phyloP scores from a whole-genome alignment of 106 monocot genomes.

The Dioscorea zingiberensis region DNA sequence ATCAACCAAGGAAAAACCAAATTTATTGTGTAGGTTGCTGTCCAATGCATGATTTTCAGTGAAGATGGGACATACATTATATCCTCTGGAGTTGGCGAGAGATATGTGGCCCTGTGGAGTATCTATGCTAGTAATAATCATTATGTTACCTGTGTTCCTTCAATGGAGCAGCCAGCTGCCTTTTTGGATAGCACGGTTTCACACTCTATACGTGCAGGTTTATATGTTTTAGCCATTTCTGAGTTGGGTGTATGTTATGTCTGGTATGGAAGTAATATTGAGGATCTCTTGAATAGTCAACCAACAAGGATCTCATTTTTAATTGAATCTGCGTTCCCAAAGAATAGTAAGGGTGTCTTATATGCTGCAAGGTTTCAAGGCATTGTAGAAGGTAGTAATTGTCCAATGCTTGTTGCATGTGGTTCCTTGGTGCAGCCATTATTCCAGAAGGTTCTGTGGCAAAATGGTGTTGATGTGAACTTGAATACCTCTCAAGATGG shows the following conservation, averaged over 20 bases:
- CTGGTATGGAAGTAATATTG: slow-evolving; percentile 63
- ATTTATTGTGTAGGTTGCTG: slow-evolving; percentile 47
- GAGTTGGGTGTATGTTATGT: slow-evolving; percentile 79
- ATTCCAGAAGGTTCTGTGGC: slow-evolving; percentile 59
- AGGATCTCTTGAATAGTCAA: slow-evolving; percentile 49
- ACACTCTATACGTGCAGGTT: slow-evolving; percentile 11
- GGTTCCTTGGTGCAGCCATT: slow-evolving; percentile 73
- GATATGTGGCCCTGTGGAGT: slow-evolving; percentile 78
- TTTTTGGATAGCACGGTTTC: slow-evolving; percentile 51
- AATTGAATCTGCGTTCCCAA: slow-evolving; percentile 23
- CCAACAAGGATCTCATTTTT: slow-evolving; percentile 65
- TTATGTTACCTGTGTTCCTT: slow-evolving; percentile 62
- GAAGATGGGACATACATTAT: slow-evolving; percentile 74
- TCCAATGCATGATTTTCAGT: slow-evolving; percentile 85
- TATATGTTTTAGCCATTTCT: slow-evolving; percentile 78
- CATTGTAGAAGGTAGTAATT: slow-evolving; percentile 24
- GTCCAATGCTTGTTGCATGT: slow-evolving; percentile 47
- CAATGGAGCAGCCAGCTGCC: slow-evolving; percentile 84
- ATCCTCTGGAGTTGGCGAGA: slow-evolving; percentile 88
- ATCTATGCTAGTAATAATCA: slow-evolving; percentile 48
- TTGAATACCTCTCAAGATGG: slow-evolving; percentile 49
- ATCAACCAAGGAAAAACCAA: background rate
- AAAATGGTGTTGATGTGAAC: slow-evolving; percentile 55
- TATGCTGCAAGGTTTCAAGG: slow-evolving; percentile 69
- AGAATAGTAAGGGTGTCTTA: slow-evolving; percentile 34